Evolutionary conservation across 1,284 basidiomycete species (phyloP).

Genomic region (Kalmanozyma brasiliensis): DNA sequence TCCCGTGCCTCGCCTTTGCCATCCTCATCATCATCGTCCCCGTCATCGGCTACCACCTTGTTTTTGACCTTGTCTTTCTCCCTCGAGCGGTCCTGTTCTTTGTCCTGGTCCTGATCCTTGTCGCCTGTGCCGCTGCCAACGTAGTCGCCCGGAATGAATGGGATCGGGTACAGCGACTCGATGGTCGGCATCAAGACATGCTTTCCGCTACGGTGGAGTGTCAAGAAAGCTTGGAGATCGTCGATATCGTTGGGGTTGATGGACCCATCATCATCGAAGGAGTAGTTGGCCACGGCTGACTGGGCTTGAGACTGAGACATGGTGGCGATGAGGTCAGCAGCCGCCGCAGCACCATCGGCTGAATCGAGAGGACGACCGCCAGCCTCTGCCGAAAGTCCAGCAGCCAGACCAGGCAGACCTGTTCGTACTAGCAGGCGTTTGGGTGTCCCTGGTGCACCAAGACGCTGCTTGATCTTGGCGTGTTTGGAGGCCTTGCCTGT

Average conservation of each 20-base stretch:
- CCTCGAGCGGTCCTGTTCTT: conserved; percentile 17
- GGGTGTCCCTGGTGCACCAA: conserved; percentile 42
- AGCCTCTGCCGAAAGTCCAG: conserved; percentile 5
- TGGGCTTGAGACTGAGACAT: conserved; percentile 26
- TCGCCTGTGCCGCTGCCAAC: conserved; percentile 11
- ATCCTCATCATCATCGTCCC: conserved; percentile 37
- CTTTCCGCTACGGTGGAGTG: conserved; percentile 30
- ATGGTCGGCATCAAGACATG: conserved; percentile 44
- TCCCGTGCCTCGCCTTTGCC: conserved; percentile 29
- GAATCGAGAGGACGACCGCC: conserved; percentile 1
- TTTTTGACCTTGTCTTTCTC: conserved; percentile 29
- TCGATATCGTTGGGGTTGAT: conserved; percentile 52
- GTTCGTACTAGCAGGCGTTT: conserved; percentile 28
- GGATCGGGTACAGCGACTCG: conserved; percentile 54
- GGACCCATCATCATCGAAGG: conserved; percentile 53
- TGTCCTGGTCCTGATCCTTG: conserved; percentile 26
- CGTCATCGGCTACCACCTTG: conserved; percentile 28
- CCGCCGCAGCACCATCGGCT: conserved; percentile 11
- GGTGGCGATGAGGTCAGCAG: conserved; percentile 34
- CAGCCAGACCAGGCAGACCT: conserved; percentile 16
- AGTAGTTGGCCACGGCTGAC: conserved; percentile 18
- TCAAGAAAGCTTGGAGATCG: conserved; percentile 45
- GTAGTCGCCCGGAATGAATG: conserved; percentile 36
- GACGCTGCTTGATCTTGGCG: conserved; percentile 38
- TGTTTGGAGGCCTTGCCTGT: conserved; percentile 29